Base-by-base conservation (phyloP, 2,329 filamentous ascomycete species). In the Hypoxylon sp. region DNA sequence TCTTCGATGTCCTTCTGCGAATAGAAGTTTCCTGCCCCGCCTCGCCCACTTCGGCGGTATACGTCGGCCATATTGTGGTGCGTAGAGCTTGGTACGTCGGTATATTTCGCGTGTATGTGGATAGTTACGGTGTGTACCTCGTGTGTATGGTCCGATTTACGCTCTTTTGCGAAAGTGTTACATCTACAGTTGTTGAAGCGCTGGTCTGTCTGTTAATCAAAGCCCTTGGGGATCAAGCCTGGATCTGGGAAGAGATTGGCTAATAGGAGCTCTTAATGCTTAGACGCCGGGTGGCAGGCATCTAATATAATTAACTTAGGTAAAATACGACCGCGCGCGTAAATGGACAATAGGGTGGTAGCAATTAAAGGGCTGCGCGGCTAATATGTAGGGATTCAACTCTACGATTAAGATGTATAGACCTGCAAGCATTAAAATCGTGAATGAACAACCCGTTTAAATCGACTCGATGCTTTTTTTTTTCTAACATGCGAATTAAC, bases 11-110 rank as follows among this genome's bases (percentile, higher is more conserved):
- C 83, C 70, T 84, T 81, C 68, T 85, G 82, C 74, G 82, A 81
- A 73, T 84, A 84, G 76, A 85, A 89, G 78, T 91, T 91, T 57
- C 89, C 89, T 5, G 88, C 88, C 53, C 89, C 89, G 59, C 89
- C 89, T 52, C 89, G 86, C 61, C 89, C 89, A 45, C 85, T 82
- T 64, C 82, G 83, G 70, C 82, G 82, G 70, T 85, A 85, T 55
- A 81, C 80, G 72, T 85, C 85, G 60, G 65, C 60, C 72, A 75
- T 76, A 19, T 32, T 57, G 43, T 51, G 38, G 38, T 21, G 38
- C 38, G 52, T 61, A 34, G 25, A 45, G 59, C 43, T 21, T 21
- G 28, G 48, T 19, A 43, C 14, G 25, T 43, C 38, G 38, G 38
- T 51, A 41, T 48, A 52, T 57, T 41, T 36, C 32, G 46, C 25